Evolutionary conservation across 2,329 filamentous ascomycete species (phyloP).

Genomic region (Lasiodiplodia gonubiensis): DNA sequence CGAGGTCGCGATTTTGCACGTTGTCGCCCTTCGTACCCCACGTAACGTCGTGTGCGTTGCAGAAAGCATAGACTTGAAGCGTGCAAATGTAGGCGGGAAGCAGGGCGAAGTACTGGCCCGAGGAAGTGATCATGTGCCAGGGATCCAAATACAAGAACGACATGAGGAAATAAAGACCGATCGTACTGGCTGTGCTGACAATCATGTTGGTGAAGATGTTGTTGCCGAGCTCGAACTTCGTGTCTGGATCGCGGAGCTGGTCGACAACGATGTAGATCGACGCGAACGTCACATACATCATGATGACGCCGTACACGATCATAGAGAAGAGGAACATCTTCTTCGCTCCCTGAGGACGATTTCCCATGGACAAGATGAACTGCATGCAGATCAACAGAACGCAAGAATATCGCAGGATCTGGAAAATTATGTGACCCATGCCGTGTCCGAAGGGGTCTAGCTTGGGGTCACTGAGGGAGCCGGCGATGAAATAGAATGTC

Average conservation of each 20-base stretch:
- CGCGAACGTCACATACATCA: slow-evolving; percentile 93
- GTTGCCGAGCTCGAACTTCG: slow-evolving; percentile 69
- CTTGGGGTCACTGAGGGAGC: slow-evolving; percentile 77
- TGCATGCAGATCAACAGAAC: slow-evolving; percentile 90
- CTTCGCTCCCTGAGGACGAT: slow-evolving; percentile 92
- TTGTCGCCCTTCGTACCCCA: slow-evolving; percentile 99
- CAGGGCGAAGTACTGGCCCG: slow-evolving; percentile 89
- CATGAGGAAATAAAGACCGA: slow-evolving; percentile 96
- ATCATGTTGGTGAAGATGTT: slow-evolving; percentile 96
- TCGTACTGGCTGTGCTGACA: slow-evolving; percentile 83
- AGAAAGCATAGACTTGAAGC: slow-evolving; percentile 97
- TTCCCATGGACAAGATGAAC: slow-evolving; percentile 95
- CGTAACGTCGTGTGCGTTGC: slow-evolving; percentile 97
- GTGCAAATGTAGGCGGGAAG: slow-evolving; percentile 95
- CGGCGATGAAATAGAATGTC: slow-evolving; percentile 97
- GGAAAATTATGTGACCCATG: slow-evolving; percentile 84
- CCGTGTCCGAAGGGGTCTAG: slow-evolving; percentile 92
- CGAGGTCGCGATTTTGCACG: slow-evolving; percentile 88
- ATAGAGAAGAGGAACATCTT: slow-evolving; percentile 88
- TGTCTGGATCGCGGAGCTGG: slow-evolving; percentile 67
- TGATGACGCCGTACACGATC: slow-evolving; percentile 90
- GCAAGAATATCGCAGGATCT: slow-evolving; percentile 81
- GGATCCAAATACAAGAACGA: slow-evolving; percentile 96
- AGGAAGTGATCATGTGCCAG: slow-evolving; percentile 98
- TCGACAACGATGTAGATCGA: slow-evolving; percentile 85